Base-by-base conservation (phyloP, 495 filamentous ascomycete species). In the Friedmanniomyces endolithicus region DNA sequence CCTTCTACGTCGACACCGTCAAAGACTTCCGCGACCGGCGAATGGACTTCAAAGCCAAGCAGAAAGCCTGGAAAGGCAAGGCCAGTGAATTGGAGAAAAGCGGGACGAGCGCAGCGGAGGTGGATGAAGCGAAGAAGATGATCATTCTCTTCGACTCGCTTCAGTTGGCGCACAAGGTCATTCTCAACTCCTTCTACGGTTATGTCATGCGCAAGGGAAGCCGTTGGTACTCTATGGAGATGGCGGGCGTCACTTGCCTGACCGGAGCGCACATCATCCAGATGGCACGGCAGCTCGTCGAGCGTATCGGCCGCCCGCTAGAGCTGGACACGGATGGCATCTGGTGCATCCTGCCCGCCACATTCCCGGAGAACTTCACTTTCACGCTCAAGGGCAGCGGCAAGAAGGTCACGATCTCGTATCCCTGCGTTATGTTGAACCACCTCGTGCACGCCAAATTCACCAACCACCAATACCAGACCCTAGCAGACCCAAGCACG, bases 311-410 rank as follows among this genome's bases (percentile, higher is more conserved):
- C 19, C 81, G 92, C 39, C 92, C 92, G 0, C 74, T 99, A 45
- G 92, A 99, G 70, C 78, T 99, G n/a, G 92, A 99, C 70, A 99
- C 92, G 2, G 92, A 99, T 64, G 92, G 92, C 80, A 99, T 99
- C 64, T 99, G 92, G 92, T 99, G 92, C 75, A 99, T 99, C 80
- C 76, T 99, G 62, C 92, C 92, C 0, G 92, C 88, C 2, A 90
- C 87, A 0, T 99, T 99, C 64, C 92, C 92, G 0, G 92, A 99
- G 63, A 95, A 99, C 67, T 94, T 96, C 67, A 78, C 83, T 8
- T 99, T 99, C 74, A 89, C 82, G 48, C 68, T 97, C 50, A 89
- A 89, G 65, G 27, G 27, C 4, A 92, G 89, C 63, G 94, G 92
- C 53, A 97, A 95, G 75, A 97, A 96, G 64, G 65, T 96, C 53